phyloP scores from a whole-genome alignment of 2,329 filamentous ascomycete genomes.

The Colletotrichum sp. region DNA sequence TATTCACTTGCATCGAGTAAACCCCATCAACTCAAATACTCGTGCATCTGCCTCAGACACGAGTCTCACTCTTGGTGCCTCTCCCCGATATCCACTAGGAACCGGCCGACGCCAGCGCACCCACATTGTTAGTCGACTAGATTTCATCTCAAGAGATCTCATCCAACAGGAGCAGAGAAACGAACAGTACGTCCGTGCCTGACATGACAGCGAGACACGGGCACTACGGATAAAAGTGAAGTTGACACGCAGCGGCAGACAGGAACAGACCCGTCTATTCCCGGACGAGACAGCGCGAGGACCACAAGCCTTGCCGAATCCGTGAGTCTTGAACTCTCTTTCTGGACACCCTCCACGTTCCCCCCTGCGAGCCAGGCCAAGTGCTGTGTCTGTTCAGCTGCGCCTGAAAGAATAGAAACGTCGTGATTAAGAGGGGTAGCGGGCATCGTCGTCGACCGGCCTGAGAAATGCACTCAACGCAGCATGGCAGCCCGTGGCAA shows the following conservation, averaged over 20 bases:
- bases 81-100: neutral
- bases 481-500: neutral
- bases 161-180: neutral
- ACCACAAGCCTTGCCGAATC: constrained; percentile 2
- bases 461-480: neutral
- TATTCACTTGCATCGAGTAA: neutral
- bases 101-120: neutral
- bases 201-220: constrained; percentile 23
- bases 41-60: constrained; percentile 12
- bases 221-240: constrained; percentile 8
- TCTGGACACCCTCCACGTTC: constrained; percentile 1
- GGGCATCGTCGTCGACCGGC: neutral
- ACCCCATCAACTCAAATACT: neutral
- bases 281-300: constrained; percentile 12
- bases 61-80: constrained; percentile 14
- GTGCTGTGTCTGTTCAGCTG: neutral
- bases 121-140: neutral
- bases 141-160: constrained; percentile 1
- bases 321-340: constrained; percentile 16
- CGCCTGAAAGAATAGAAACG: neutral
- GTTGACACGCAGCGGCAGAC: constrained; percentile 15
- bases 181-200: constrained; percentile 22
- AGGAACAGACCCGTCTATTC: constrained; percentile 18
- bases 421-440: neutral
- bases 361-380: neutral